Base-by-base conservation (phyloP, 202 grass and related monocot genomes). In the Setaria italica region DNA sequence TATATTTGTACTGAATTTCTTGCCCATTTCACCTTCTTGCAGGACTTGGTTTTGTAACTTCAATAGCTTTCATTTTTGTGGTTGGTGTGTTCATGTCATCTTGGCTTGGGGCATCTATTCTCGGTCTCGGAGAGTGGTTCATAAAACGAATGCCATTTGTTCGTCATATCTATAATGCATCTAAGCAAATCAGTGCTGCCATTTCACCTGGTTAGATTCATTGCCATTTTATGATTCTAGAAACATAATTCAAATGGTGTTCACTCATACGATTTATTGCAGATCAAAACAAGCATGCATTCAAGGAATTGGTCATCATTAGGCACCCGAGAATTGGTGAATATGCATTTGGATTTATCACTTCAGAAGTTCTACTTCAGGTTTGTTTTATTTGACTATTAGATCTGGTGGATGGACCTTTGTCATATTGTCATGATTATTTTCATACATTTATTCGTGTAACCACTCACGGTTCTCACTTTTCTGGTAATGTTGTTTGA, bases 261-360 rank as follows among this genome's bases (percentile, higher is more conserved):
- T 60, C 15, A 76, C 49, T 64, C 51, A 74, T 54, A 68, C 32
- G 12, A 33, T 63, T 90, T 71, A 86, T 10, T 88, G 74, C 85
- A 97, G 94, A 97, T 86, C 92, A 94, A 82, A 97, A 97, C 74
- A 92, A 89, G 50, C 91, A 94, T 87, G 94, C 94, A 67, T 97
- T 97, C 78, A 94, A 97, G 77, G 94, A 97, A 92, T 88, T 97
- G 65, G 91, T 87, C 84, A 94, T 97, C 77, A 85, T 90, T 89
- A 92, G 90, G 83, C 94, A 97, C 63, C 94, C 94, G 42, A 90
- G 94, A 86, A 68, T 97, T 77, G 94, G 91, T 0, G 94, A 97
- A 90, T 97, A 97, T 81, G 94, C 91, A 83, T 94, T 97, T 85
- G 94, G 94, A 82, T 97, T 97, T 85, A 94, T 94, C 70, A 97